Conservation (phyloP, 2,329 filamentous ascomycete species). For the Scedosporium dehoogii region DNA sequence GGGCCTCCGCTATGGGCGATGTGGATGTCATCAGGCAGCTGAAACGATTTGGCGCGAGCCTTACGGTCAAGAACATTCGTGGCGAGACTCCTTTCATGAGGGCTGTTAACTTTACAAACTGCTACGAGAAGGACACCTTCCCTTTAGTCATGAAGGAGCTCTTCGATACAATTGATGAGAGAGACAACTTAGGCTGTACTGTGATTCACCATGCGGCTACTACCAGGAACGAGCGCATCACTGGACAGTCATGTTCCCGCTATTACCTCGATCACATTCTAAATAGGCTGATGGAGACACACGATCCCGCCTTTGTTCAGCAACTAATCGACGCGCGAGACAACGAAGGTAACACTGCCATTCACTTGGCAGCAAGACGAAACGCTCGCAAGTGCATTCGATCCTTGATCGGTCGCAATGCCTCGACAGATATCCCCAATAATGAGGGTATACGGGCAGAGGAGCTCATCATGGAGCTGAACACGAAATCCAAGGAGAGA, state of each 20-base stretch:
- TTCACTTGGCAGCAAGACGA: slow-evolving; percentile 65
- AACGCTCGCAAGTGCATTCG: slow-evolving; percentile 86
- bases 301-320: slow-evolving; percentile 67
- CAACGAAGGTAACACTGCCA: slow-evolving; percentile 77
- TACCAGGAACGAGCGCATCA: slow-evolving; percentile 69
- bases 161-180: slow-evolving; percentile 67
- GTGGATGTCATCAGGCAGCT: slow-evolving; percentile 84
- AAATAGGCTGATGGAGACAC: slow-evolving; percentile 72
- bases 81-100: slow-evolving; percentile 92
- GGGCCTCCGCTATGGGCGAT: slow-evolving; percentile 96
- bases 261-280: slow-evolving; percentile 92
- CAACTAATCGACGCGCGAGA: slow-evolving; percentile 75
- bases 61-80: slow-evolving; percentile 58
- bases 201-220: slow-evolving; percentile 92
- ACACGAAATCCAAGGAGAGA: slow-evolving; percentile 58
- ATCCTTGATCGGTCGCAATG: slow-evolving; percentile 67
- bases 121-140: slow-evolving; percentile 88
- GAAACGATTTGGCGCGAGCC: slow-evolving; percentile 66
- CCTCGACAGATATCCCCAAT: slow-evolving; percentile 75
- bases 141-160: slow-evolving; percentile 75
- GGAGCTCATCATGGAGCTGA: slow-evolving; percentile 68
- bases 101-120: slow-evolving; percentile 92
- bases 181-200: slow-evolving; percentile 73
- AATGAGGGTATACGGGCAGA: slow-evolving; percentile 73
- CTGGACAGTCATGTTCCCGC: slow-evolving; percentile 78